Conservation (phyloP, 2,329 filamentous ascomycete genomes). For the Capronia coronata region DNA sequence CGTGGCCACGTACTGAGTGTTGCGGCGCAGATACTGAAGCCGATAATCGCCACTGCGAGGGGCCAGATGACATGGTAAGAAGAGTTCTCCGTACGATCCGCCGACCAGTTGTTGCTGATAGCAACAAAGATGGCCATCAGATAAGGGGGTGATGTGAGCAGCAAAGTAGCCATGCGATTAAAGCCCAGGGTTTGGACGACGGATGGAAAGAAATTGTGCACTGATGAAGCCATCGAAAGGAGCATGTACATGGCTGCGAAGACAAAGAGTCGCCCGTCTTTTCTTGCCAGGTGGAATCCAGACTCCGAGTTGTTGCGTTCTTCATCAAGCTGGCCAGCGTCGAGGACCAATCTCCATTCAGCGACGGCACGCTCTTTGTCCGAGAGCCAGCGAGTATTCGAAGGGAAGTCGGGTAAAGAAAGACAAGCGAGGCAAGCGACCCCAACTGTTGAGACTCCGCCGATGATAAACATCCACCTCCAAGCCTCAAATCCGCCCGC, state of each 20-base stretch:
- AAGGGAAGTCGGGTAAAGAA: slow-evolving; percentile 61
- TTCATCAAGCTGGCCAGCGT: slow-evolving; percentile 14
- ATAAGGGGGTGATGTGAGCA: slow-evolving; percentile 53
- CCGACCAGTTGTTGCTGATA: slow-evolving; percentile 61
- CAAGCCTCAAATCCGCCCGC: slow-evolving; percentile 6
- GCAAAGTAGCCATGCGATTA: slow-evolving; percentile 51
- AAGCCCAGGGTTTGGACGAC: slow-evolving; percentile 62
- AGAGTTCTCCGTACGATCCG: slow-evolving; percentile 58
- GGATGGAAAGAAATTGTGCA: slow-evolving; percentile 64
- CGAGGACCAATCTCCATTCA: slow-evolving; percentile 31
- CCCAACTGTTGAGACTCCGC: slow-evolving; percentile 56
- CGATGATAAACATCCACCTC: slow-evolving; percentile 46
- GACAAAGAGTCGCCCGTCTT: slow-evolving; percentile 36
- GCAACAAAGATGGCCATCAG: slow-evolving; percentile 44
- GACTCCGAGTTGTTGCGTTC: slow-evolving; percentile 31
- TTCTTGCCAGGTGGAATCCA: slow-evolving; percentile 21
- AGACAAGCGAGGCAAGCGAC: slow-evolving; percentile 54
- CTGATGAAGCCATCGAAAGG: slow-evolving; percentile 45
- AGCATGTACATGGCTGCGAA: slow-evolving; percentile 26
- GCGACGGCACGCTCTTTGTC: slow-evolving; percentile 52
- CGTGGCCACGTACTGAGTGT: slow-evolving; percentile 31
- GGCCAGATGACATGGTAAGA: slow-evolving; percentile 62
- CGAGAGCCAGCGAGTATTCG: slow-evolving; percentile 54
- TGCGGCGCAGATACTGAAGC: slow-evolving; percentile 31
- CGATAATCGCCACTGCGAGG: slow-evolving; percentile 28